Evolutionary conservation across 2,329 filamentous ascomycete genomes (phyloP), one percentile per base, ranked within the genome.

Genomic region (Colletotrichum shisoi): DNA sequence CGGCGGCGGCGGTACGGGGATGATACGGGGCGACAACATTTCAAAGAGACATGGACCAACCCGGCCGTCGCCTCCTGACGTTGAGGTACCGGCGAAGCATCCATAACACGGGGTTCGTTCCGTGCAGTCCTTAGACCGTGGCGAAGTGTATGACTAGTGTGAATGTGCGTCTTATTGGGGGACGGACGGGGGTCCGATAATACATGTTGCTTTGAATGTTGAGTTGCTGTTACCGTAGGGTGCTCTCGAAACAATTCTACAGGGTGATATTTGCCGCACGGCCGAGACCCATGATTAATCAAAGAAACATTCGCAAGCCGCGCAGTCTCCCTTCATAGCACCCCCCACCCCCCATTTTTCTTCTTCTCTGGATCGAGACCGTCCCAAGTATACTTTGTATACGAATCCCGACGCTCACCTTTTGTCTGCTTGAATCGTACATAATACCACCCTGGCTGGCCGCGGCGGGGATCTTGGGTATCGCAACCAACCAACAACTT

Each of bases 401-500:
- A 21, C 27, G 8, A 19, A 46, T 8, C 24, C 24, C 6, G 8
- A 34, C 42, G 17, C 21, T 24, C 42, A 7, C 27, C 42, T 34
- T 3, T 31, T 31, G 39, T 45, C 12, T 37, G 27, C 7, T 19
- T 24, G 31, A 59, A 51, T 31, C 45, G 45, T 39, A 49, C n/a
- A 40, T 8, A 17, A 21, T 57, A 11, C 42, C 56, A 15, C 27
- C n/a, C 42, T 24, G 19, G n/a, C 56, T 2, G 57, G 21, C n/a
- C 31, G 12, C 11, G 13, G 13, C 19, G 57, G 15, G 12, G n/a
- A 27, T 24, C 45, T 54, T 34, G 72, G 71, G 5, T 39, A 31
- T 31, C 27, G 27, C 27, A 8, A 31, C 27, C 27, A 31, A 31
- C 27, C 71, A 21, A 42, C 34, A 34, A 7, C 19, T 56, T 21